These are phyloP conservation scores for Fusarium odoratissimum DNA, from an alignment of 2,329 filamentous ascomycete genomes.

Conservation along the genomic window DNA sequence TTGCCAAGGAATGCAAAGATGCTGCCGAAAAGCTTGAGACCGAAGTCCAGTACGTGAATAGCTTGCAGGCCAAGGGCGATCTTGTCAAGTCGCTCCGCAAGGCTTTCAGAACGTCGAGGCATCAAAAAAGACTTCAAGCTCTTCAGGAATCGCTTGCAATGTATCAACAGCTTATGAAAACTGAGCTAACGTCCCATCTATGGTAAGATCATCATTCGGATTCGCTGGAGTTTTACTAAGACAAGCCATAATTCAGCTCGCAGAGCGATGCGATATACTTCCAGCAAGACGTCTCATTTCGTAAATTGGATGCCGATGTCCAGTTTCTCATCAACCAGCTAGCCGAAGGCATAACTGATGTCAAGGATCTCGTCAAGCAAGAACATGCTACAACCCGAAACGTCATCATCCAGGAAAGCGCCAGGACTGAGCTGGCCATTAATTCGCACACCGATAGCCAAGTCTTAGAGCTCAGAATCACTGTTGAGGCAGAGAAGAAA, in stretches of 20 bases:
- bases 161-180: rapidly evolving
- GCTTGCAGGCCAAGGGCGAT: rapidly evolving
- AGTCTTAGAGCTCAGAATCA: rapidly evolving
- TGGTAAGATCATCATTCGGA: not conserved
- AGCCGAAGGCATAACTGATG: rapidly evolving
- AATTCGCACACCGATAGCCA: rapidly evolving
- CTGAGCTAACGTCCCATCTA: rapidly evolving
- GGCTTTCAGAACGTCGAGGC: rapidly evolving
- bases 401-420: rapidly evolving
- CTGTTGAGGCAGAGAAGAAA: rapidly evolving
- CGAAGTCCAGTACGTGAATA: rapidly evolving
- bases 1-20: not conserved
- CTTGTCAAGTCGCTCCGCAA: rapidly evolving
- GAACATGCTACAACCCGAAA: rapidly evolving
- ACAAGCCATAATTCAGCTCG: rapidly evolving
- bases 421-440: rapidly evolving
- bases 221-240: not conserved
- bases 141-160: rapidly evolving
- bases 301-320: not conserved
- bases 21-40: rapidly evolving
- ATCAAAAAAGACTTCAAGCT: rapidly evolving
- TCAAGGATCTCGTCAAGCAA: rapidly evolving
- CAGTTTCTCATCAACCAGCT: rapidly evolving
- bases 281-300: rapidly evolving
- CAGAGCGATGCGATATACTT: rapidly evolving